Conservation (phyloP, 768 basidiomycete genomes). For the Termitomyces titanicus region DNA sequence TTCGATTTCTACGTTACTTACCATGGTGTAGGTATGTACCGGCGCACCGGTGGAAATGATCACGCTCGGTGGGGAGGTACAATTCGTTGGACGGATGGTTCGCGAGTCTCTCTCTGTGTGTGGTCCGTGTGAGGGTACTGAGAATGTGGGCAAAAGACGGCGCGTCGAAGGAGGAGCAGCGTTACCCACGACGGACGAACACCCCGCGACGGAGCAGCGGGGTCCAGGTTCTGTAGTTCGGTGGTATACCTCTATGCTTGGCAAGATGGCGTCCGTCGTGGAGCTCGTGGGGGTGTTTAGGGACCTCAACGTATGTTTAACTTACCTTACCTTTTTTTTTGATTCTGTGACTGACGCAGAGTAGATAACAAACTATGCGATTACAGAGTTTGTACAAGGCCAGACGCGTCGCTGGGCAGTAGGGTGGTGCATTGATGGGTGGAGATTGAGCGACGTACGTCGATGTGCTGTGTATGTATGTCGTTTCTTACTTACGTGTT, state of each 20-base stretch:
- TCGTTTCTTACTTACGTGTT: no score
- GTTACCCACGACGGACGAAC: no score
- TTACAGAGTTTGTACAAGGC: slow-evolving; percentile 83
- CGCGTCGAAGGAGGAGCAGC: not conserved
- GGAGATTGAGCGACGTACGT: slow-evolving; percentile 76
- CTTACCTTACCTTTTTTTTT: not conserved
- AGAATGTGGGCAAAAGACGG: not conserved
- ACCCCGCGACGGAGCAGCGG: not conserved
- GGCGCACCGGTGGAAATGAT: slow-evolving; percentile 89
- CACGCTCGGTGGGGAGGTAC: slow-evolving; percentile 79
- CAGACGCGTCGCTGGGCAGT: slow-evolving; percentile 91
- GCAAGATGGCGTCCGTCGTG: slow-evolving; percentile 74
- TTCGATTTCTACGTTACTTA: no score
- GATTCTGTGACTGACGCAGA: not conserved
- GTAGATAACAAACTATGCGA: slow-evolving; percentile 83
- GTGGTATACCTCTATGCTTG: slow-evolving; percentile 94
- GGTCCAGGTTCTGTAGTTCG: slow-evolving; percentile 27
- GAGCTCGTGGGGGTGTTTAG: slow-evolving; percentile 57
- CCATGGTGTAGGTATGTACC: slow-evolving; percentile 87
- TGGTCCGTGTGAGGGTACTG: not conserved
- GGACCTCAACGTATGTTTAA: slow-evolving; percentile 28
- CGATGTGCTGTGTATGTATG: no score
- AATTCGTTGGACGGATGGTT: slow-evolving; percentile 77
- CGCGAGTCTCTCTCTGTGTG: slow-evolving; percentile 64
- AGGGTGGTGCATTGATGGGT: slow-evolving; percentile 74